A percentile compares a stretch with the other conserved stretches of the same genome.
Conservation (phyloP, 2,329 filamentous ascomycete species). For the Clonostachys solani region DNA sequence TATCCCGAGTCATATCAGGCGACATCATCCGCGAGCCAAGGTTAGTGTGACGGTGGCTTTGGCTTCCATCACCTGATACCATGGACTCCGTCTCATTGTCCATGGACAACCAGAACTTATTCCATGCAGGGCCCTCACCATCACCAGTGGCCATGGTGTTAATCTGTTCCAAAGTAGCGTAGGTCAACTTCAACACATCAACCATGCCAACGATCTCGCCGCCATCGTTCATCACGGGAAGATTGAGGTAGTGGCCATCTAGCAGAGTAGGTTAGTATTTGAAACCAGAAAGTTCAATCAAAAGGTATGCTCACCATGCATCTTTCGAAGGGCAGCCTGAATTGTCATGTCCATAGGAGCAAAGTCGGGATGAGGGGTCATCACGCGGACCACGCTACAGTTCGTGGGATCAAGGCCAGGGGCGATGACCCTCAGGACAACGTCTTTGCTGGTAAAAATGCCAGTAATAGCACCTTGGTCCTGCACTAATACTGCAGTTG, state of each 20-base stretch:
- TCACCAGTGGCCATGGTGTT: constrained; percentile 90
- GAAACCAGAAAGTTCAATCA: not conserved
- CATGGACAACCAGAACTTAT: constrained; percentile 98
- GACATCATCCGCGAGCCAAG: constrained; percentile 73
- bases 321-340: constrained; percentile 94
- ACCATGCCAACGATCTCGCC: constrained; percentile 99
- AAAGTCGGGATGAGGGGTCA: constrained; percentile 99
- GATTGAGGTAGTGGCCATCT: constrained; percentile 98
- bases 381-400: constrained; percentile 96
- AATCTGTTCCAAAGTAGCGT: constrained; percentile 95
- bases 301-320: constrained; percentile 72
- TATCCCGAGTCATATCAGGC: constrained; percentile 73
- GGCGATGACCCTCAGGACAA: constrained; percentile 95
- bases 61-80: constrained; percentile 83
- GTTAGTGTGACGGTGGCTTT: constrained; percentile 61
- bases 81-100: constrained; percentile 94
- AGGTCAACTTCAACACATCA: constrained; percentile 95
- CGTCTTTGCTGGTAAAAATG: constrained; percentile 99
- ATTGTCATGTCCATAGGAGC: constrained; percentile 99
- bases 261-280: constrained; percentile 3
- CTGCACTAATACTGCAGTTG: constrained; percentile 91
- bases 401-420: constrained; percentile 90
- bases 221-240: constrained; percentile 95
- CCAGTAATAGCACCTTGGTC: constrained; percentile 96
- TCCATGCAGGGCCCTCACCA: constrained; percentile 95